phyloP scores from a whole-genome alignment of 176 grass and related monocot genomes.

The Triticum urartu region DNA sequence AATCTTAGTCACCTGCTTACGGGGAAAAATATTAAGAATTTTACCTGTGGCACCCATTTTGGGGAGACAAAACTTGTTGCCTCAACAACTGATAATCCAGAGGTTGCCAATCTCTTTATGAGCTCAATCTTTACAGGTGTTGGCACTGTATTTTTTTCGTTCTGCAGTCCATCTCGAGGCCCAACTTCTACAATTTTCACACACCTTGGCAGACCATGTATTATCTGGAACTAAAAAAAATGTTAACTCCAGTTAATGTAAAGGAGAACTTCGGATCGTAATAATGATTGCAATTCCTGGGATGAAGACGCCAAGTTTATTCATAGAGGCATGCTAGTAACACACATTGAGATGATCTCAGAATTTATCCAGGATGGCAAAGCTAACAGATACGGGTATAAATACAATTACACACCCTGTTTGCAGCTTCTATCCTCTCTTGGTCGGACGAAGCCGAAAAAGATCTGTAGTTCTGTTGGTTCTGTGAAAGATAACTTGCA shows the following conservation, averaged over 20 bases:
- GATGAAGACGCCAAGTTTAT: background rate
- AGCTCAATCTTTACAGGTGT: conserved; percentile 80
- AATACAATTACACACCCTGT: conserved; percentile 39
- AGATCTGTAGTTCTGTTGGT: conserved; percentile 33
- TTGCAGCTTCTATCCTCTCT: conserved; percentile 16
- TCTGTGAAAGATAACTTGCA: conserved; percentile 3
- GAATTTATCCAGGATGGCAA: background rate
- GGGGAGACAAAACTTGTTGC: conserved; percentile 92
- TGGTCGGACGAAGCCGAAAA: conserved; percentile 43
- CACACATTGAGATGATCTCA: background rate
- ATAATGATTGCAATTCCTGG: background rate
- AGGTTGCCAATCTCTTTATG: conserved; percentile 59
- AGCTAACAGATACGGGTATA: conserved; percentile 3
- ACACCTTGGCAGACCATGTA: conserved; percentile 43
- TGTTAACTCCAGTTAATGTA: background rate
- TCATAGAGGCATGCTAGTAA: background rate
- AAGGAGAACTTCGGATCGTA: background rate
- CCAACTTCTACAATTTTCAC: conserved; percentile 97
- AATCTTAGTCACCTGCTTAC: background rate
- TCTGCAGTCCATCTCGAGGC: conserved; percentile 89
- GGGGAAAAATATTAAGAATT: background rate
- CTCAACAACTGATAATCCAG: conserved; percentile 83
- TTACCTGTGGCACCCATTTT: conserved; percentile 97
- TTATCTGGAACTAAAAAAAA: conserved; percentile 43
- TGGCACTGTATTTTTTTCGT: conserved; percentile 71